Percentiles rank a stretch among this genome's conserved stretches.
phyloP scores from a whole-genome alignment of 176 grass and related monocot genomes.

The Eragrostis curvula region DNA sequence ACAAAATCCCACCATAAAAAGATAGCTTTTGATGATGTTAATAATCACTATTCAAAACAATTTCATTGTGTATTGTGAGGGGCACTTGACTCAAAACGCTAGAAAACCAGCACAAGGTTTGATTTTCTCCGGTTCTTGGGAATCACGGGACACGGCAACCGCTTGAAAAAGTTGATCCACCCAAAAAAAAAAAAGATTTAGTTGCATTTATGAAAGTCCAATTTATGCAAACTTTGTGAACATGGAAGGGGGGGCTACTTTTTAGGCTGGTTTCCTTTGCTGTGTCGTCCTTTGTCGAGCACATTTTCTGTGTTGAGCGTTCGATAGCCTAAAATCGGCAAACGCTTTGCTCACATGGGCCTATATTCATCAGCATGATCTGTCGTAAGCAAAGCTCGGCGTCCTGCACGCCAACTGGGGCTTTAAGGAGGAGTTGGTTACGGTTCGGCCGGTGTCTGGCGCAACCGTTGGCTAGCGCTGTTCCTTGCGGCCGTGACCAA shows the following conservation, averaged over 20 bases:
- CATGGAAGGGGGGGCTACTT: not conserved
- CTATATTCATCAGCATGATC: not conserved
- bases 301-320: not conserved
- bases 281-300: not conserved
- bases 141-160: too few species aligned
- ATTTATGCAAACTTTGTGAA: too few species aligned
- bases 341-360: not conserved
- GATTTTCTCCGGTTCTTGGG: too few species aligned
- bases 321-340: not conserved
- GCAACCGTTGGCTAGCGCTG: slow-evolving; percentile 16
- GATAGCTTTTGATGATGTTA: too few species aligned
- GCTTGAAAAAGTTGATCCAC: too few species aligned
- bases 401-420: not conserved
- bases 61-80: too few species aligned
- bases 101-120: too few species aligned
- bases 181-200: too few species aligned
- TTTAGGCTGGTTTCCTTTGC: not conserved
- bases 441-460: slow-evolving; percentile 14
- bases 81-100: too few species aligned
- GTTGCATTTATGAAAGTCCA: too few species aligned
- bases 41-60: too few species aligned
- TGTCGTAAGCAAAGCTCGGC: not conserved
- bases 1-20: too few species aligned
- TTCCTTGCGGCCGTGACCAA: slow-evolving; percentile 35
- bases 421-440: slow-evolving; percentile 34